Evolutionary conservation across 106 monocot genomes (phyloP).

Genomic region (Dioscorea alata): DNA sequence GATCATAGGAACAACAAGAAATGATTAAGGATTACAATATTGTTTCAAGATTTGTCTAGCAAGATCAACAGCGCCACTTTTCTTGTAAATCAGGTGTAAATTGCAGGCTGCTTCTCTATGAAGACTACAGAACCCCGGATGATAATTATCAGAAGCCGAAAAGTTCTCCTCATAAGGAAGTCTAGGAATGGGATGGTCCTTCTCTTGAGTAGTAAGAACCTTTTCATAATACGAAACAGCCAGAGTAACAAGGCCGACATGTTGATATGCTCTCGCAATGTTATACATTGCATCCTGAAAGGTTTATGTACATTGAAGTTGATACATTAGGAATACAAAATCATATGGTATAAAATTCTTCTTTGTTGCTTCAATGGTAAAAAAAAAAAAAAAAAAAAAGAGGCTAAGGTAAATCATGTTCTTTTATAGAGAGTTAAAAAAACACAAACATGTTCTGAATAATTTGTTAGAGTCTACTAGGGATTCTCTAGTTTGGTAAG

Average conservation of each 20-base stretch:
- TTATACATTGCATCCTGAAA: conserved; percentile 87
- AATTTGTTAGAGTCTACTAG: neutral
- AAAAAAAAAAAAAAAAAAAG: neutral
- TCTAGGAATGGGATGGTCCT: conserved; percentile 65
- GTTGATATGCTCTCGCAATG: conserved; percentile 82
- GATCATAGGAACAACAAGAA: neutral
- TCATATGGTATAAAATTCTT: neutral
- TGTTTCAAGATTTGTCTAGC: conserved; percentile 73
- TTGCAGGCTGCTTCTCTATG: conserved; percentile 87
- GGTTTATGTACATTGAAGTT: too few species aligned
- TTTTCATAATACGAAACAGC: conserved; percentile 80
- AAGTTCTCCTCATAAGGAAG: conserved; percentile 52
- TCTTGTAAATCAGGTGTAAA: conserved; percentile 91
- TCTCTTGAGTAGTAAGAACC: conserved; percentile 56
- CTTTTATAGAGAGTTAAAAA: neutral
- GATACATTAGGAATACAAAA: too few species aligned
- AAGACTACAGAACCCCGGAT: conserved; percentile 63
- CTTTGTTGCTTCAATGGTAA: neutral
- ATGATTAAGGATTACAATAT: conserved; percentile 39
- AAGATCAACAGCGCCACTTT: conserved; percentile 86
- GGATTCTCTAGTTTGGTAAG: neutral
- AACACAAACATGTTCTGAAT: neutral
- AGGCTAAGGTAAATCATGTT: neutral
- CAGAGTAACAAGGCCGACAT: conserved; percentile 80
- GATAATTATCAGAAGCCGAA: conserved; percentile 7